Base-by-base conservation (phyloP, 2,329 filamentous ascomycete species). In the Chaetomiaceae sp. region DNA sequence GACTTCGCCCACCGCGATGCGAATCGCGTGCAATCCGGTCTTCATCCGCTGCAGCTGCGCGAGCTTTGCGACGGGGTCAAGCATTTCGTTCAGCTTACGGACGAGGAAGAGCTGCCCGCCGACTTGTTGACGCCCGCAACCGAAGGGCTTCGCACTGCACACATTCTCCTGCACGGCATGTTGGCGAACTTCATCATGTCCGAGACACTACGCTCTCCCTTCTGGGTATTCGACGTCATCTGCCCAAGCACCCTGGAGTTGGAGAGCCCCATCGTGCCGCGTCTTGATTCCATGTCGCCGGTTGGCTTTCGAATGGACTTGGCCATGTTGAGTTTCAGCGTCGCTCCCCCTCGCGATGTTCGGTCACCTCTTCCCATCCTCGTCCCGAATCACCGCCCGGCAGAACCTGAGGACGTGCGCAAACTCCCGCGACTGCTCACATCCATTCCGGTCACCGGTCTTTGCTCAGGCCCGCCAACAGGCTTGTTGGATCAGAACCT, bases 221-320 rank as follows among this genome's bases (percentile, higher is more conserved):
- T 53, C 20, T 55, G 53, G 51, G 41, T 54, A 3, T 55, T 55
- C 12, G 39, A 49, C 12, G 53, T 38, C 32, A 35, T 55, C 11
- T 43, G 41, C 5, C n/a, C 6, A 20, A 26, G 26, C 14, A 9
- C 15, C 10, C 11, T 42, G 4, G 52, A 45, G 15, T 15, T 52
- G 9, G 50, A 51, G 18, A 55, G 52, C 14, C 52, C 52, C 1
- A 45, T n/a, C 32, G 14, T 42, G 3, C 30, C 32, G 3, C 38
- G 35, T 8, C 19, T 27, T 5, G 38, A 41, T 32, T 47, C 47
- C 7, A 24, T 46, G 12, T 46, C 52, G 2, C 51, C 46, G 2
- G 47, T 37, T 19, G 44, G 48, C 3, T 50, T 53, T 18, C 44
- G 48, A 0, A 42, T 55, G 26, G 49, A 55, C 19, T 38, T 53